Percentiles rank a stretch among this genome's conserved stretches.
phyloP scores from a whole-genome alignment of 1,139 yeast species.

The Candida tropicalis region DNA sequence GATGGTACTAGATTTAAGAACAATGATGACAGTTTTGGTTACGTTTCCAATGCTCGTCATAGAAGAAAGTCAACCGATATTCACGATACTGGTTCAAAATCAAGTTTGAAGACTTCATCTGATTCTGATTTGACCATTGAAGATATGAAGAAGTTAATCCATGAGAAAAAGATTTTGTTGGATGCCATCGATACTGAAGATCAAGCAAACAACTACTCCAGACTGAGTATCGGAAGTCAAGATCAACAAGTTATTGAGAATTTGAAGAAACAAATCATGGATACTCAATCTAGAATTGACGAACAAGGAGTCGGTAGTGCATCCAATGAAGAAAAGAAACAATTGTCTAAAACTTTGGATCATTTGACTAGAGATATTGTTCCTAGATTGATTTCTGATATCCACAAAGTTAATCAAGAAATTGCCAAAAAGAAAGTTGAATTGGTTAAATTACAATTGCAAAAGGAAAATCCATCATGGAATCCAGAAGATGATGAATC shows the following conservation, averaged over 20 bases:
- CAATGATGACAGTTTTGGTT: slow-evolving; percentile 63
- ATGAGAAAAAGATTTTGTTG: slow-evolving; percentile 69
- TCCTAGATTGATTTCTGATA: slow-evolving; percentile 66
- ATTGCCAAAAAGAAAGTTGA: slow-evolving; percentile 72
- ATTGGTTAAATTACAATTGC: slow-evolving; percentile 54
- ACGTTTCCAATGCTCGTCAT: slow-evolving; percentile 69
- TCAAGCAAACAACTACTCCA: slow-evolving; percentile 31
- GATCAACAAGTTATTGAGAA: slow-evolving; percentile 55
- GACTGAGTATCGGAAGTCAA: neutral
- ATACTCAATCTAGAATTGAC: slow-evolving; percentile 52
- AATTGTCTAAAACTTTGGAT: slow-evolving; percentile 53
- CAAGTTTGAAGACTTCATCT: slow-evolving; percentile 25
- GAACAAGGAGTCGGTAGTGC: slow-evolving; percentile 30
- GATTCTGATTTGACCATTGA: slow-evolving; percentile 41
- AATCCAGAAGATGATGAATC: slow-evolving; percentile 51
- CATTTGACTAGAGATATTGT: slow-evolving; percentile 62
- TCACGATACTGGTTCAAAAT: slow-evolving; percentile 15
- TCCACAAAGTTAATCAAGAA: slow-evolving; percentile 63
- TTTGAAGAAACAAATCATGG: slow-evolving; percentile 62
- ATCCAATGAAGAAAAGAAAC: slow-evolving; percentile 40
- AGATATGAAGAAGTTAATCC: slow-evolving; percentile 62
- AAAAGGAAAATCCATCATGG: slow-evolving; percentile 65
- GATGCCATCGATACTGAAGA: slow-evolving; percentile 76
- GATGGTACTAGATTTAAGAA: slow-evolving; percentile 69
- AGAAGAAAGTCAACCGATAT: slow-evolving; percentile 35